Conservation (phyloP, 2,329 filamentous ascomycete genomes). For the Alternaria brassicicola region DNA sequence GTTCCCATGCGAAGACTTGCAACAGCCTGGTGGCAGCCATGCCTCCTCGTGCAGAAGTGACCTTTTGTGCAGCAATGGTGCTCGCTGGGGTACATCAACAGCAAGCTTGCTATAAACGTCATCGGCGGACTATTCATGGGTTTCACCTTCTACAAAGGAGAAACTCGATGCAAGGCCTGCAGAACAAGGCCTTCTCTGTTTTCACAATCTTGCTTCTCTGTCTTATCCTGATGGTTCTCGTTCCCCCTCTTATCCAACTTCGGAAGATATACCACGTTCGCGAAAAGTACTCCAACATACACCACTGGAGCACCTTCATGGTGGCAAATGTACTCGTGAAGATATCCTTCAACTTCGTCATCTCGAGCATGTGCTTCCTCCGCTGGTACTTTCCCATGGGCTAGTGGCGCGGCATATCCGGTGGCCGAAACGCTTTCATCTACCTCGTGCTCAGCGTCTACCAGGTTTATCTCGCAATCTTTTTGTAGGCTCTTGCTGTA, state of each 20-base stretch:
- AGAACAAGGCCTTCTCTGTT: constrained; percentile 81
- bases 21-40: constrained; percentile 66
- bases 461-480: background rate
- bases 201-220: constrained; percentile 80
- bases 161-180: constrained; percentile 68
- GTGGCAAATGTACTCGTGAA: constrained; percentile 80
- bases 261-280: constrained; percentile 82
- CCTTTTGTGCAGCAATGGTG: constrained; percentile 92
- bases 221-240: constrained; percentile 73
- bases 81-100: constrained; percentile 82
- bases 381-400: constrained; percentile 80
- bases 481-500: constrained; percentile 60
- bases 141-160: constrained; percentile 60
- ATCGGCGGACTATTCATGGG: constrained; percentile 58
- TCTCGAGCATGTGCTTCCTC: constrained; percentile 72
- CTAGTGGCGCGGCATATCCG: constrained; percentile 66
- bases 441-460: constrained; percentile 57
- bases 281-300: constrained; percentile 79
- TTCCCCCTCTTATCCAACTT: constrained; percentile 80
- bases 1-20: constrained; percentile 44
- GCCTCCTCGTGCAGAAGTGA: constrained; percentile 68
- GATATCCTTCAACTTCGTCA: constrained; percentile 76
- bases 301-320: constrained; percentile 82
- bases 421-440: constrained; percentile 72
- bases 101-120: constrained; percentile 70